These are phyloP conservation scores for Eucalyptus regnans DNA, from an alignment of 345 rosid genomes.

Conservation along the genomic window DNA sequence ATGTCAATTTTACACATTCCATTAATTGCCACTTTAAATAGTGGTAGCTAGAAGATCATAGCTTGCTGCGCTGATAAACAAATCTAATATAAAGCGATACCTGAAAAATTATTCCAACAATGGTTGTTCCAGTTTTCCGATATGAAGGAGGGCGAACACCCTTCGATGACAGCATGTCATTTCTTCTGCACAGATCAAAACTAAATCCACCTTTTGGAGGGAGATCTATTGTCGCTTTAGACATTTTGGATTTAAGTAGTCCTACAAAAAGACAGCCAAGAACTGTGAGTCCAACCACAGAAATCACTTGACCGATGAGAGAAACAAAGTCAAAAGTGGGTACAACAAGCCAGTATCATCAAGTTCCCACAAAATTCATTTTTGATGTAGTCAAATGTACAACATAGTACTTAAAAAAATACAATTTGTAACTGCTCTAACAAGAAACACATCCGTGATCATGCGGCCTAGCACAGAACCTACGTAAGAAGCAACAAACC, in stretches of 20 bases:
- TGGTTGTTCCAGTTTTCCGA: constrained; percentile 89
- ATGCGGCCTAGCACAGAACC: background rate
- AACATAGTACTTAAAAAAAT: background rate
- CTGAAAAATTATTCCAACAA: constrained; percentile 74
- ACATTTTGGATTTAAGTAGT: constrained; percentile 16
- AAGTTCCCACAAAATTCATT: background rate
- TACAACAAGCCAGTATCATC: background rate
- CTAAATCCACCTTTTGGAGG: constrained; percentile 71
- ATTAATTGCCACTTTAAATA: background rate
- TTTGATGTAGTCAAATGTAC: background rate
- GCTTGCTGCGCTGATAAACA: background rate
- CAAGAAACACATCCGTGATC: background rate
- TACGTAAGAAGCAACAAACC: background rate
- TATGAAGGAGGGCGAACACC: constrained; percentile 55
- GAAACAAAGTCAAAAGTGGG: background rate
- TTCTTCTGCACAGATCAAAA: constrained; percentile 81
- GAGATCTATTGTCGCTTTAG: constrained; percentile 26
- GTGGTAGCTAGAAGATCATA: background rate
- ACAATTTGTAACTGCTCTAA: background rate
- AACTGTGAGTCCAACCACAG: background rate
- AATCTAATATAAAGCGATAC: constrained; percentile 8
- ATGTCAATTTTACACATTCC: background rate
- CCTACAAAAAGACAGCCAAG: background rate
- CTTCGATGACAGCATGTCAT: constrained; percentile 55
- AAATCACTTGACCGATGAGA: background rate